A percentile compares a stretch with the other conserved stretches of the same genome.
These are phyloP conservation scores for Euptelea pleiosperma DNA, from an alignment of 164 flowering plant genomes.

Conservation along the genomic window DNA sequence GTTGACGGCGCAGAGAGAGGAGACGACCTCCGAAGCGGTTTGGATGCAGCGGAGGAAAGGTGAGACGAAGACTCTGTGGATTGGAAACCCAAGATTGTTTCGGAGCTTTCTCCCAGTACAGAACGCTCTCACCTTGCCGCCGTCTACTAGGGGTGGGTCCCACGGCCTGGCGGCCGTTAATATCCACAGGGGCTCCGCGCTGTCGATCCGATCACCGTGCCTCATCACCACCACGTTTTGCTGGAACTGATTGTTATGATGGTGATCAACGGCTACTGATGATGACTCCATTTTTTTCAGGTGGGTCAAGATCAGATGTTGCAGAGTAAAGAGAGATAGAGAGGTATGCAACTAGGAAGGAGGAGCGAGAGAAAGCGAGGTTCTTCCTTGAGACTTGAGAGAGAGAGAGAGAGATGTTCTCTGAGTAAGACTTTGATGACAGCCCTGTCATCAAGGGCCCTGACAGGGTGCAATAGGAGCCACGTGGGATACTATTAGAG, in stretches of 20 bases:
- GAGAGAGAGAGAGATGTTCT: too few relatives aligned
- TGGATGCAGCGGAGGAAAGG: constrained; percentile 80
- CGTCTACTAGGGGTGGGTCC: constrained; percentile 69
- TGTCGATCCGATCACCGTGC: constrained; percentile 86
- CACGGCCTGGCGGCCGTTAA: constrained; percentile 56
- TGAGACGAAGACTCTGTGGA: constrained; percentile 72
- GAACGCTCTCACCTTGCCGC: constrained; percentile 57
- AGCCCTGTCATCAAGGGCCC: too few relatives aligned
- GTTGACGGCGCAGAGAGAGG: constrained; percentile 48
- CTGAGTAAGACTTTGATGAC: too few relatives aligned
- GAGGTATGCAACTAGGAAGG: too few relatives aligned
- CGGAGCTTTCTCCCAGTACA: constrained; percentile 46
- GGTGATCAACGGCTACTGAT: not conserved
- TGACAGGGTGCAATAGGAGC: too few relatives aligned
- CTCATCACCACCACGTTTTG: constrained; percentile 86
- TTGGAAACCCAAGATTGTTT: constrained; percentile 33
- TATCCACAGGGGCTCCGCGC: constrained; percentile 59
- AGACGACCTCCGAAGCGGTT: constrained; percentile 61
- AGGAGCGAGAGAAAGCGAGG: too few relatives aligned
- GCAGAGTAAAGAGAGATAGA: too few relatives aligned
- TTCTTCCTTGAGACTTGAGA: too few relatives aligned
- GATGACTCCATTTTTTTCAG: too few relatives aligned
- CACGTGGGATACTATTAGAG: too few relatives aligned
- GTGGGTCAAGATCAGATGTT: too few relatives aligned
- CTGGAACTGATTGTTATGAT: not conserved